phyloP scores from a whole-genome alignment of 371 early-diverging fungal species.

The Actinomortierella ambigua region DNA sequence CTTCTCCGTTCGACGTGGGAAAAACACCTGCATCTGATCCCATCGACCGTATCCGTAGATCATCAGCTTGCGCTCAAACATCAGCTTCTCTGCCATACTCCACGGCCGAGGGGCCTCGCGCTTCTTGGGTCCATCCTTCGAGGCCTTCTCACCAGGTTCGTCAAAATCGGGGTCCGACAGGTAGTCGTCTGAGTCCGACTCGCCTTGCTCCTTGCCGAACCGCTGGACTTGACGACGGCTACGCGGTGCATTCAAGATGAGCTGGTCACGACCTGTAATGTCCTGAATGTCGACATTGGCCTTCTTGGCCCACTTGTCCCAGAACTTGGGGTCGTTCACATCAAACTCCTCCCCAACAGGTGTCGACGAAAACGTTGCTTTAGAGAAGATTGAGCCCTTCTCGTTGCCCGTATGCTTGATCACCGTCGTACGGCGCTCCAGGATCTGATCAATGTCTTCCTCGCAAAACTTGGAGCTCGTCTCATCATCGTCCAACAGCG shows the following conservation, averaged over 20 bases:
- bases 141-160: constrained; percentile 8
- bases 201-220: constrained; percentile 48
- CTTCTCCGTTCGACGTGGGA: constrained; percentile 62
- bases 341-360: constrained; percentile 71
- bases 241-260: constrained; percentile 75
- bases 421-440: constrained; percentile 89
- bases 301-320: constrained; percentile 94
- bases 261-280: constrained; percentile 52
- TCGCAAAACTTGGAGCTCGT: constrained; percentile 84
- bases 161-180: constrained; percentile 39
- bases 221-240: constrained; percentile 65
- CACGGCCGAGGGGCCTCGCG: constrained; percentile 63
- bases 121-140: constrained; percentile 11
- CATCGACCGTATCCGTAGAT: constrained; percentile 81
- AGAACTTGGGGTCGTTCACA: constrained; percentile 96
- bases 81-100: constrained; percentile 77
- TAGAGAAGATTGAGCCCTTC: constrained; percentile 88
- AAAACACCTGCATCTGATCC: constrained; percentile 67
- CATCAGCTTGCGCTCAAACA: constrained; percentile 85
- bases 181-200: constrained; percentile 40
- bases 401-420: constrained; percentile 83
- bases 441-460: constrained; percentile 97
- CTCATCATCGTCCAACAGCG: constrained; percentile 88
- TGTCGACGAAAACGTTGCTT: constrained; percentile 86
- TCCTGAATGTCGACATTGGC: constrained; percentile 76